Conservation (phyloP, 2,329 filamentous ascomycete genomes). For the Lecanoromycetidae sp. region DNA sequence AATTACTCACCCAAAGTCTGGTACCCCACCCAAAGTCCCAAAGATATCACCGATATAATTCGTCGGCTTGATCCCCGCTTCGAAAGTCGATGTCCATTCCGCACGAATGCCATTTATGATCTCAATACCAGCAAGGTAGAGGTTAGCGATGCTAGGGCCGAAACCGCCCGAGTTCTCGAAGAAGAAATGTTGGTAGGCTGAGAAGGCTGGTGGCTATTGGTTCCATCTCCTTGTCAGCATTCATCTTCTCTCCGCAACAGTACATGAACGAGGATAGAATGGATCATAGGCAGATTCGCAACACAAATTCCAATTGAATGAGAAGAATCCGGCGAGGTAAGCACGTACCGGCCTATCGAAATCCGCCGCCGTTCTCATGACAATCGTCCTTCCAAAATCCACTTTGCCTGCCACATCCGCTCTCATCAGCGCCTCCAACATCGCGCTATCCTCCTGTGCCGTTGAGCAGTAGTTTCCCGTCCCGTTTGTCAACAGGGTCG, state of each 20-base stretch:
- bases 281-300: no score
- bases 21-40: slow-evolving; percentile 51
- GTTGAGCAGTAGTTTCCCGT: slow-evolving; percentile 56
- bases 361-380: slow-evolving; percentile 57
- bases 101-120: slow-evolving; percentile 51
- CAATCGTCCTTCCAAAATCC: slow-evolving; percentile 54
- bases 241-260: no score
- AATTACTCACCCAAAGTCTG: slow-evolving; percentile 58
- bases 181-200: slow-evolving; percentile 47
- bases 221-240: no score
- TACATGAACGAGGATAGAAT: no score
- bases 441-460: slow-evolving; percentile 61
- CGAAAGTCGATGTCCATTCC: slow-evolving; percentile 49
- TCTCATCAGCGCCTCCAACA: slow-evolving; percentile 52
- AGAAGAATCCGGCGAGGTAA: no score
- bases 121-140: slow-evolving; percentile 52
- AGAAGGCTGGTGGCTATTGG: slow-evolving; percentile 43
- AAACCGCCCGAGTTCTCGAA: slow-evolving; percentile 51
- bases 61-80: slow-evolving; percentile 41
- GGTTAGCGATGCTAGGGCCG: slow-evolving; percentile 50
- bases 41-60: slow-evolving; percentile 64
- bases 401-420: slow-evolving; percentile 44
- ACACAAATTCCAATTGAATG: no score
- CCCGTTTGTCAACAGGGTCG: slow-evolving; percentile 53
- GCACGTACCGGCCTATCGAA: slow-evolving; percentile 66